These are phyloP conservation scores for Chimonanthus salicifolius DNA, from an alignment of 164 flowering plant species.

Conservation along the genomic window DNA sequence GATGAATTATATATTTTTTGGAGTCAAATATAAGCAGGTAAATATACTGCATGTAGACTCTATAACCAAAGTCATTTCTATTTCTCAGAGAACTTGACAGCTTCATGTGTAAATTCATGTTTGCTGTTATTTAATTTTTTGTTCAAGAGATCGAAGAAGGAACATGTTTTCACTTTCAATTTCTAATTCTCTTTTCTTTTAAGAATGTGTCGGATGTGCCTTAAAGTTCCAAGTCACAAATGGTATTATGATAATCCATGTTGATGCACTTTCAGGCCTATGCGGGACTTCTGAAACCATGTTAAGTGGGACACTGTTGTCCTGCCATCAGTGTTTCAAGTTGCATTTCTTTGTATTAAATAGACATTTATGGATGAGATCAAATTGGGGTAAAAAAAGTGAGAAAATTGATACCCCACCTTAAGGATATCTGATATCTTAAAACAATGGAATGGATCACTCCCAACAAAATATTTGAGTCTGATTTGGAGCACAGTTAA, in stretches of 20 bases:
- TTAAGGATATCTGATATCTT: no score
- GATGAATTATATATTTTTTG: conserved; percentile 8
- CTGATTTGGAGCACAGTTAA: no score
- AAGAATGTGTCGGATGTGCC: background rate
- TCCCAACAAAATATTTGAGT: no score
- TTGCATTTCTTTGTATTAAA: background rate
- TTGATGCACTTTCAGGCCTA: background rate
- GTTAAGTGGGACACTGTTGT: background rate
- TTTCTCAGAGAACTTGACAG: background rate
- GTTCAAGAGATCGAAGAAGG: background rate
- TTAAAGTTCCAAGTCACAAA: background rate
- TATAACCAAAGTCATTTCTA: background rate
- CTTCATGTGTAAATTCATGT: background rate
- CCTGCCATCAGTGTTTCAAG: background rate
- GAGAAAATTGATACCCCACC: no score
- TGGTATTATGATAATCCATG: background rate
- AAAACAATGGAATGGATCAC: no score
- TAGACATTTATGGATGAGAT: no score
- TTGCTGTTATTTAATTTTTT: no score
- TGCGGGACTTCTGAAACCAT: background rate
- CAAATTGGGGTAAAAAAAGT: no score
- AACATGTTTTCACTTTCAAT: background rate
- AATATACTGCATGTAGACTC: background rate
- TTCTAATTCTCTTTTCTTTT: no score
- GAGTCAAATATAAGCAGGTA: background rate